A percentile compares a stretch with the other conserved stretches of the same genome.
Evolutionary conservation across 2,329 filamentous ascomycete genomes (phyloP).

Genomic region (Aspergillus pseudoviridinutans): DNA sequence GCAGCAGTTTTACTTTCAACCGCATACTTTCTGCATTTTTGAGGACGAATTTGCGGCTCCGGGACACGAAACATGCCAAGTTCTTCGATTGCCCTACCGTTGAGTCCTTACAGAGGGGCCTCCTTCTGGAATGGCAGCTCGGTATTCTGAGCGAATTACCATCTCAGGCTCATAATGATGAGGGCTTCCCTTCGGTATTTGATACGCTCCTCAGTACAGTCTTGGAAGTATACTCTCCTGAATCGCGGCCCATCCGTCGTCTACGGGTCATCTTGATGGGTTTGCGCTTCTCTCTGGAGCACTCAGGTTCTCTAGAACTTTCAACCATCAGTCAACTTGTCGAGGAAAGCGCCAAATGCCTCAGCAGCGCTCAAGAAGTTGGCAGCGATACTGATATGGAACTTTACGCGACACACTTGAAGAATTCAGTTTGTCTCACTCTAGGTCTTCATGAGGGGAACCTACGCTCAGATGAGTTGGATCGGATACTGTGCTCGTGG

Average conservation of each 20-base stretch:
- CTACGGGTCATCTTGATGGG: slow-evolving; percentile 32
- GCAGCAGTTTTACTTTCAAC: slow-evolving; percentile 32
- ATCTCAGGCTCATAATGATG: slow-evolving; percentile 22
- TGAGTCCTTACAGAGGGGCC: slow-evolving; percentile 22
- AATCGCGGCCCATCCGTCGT: slow-evolving; percentile 35
- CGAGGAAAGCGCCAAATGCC: slow-evolving; percentile 20
- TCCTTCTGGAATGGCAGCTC: slow-evolving; percentile 38
- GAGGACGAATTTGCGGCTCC: slow-evolving; percentile 33
- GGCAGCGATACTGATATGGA: slow-evolving; percentile 26
- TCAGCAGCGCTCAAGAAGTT: slow-evolving; percentile 14
- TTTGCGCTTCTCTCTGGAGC: slow-evolving; percentile 33
- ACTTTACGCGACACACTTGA: slow-evolving; percentile 25
- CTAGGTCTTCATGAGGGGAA: slow-evolving; percentile 33
- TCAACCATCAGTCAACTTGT: slow-evolving; percentile 24
- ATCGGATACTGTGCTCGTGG: slow-evolving; percentile 33
- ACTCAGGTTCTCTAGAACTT: slow-evolving; percentile 24
- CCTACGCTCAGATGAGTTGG: slow-evolving; percentile 23
- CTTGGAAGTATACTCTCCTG: slow-evolving; percentile 31
- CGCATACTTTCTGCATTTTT: slow-evolving; percentile 35
- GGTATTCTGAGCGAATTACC: slow-evolving; percentile 31
- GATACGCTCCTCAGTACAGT: slow-evolving; percentile 25
- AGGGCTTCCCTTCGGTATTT: slow-evolving; percentile 25
- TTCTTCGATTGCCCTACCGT: slow-evolving; percentile 32
- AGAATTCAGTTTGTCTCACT: slow-evolving; percentile 32
- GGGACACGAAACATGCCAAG: slow-evolving; percentile 18